These are phyloP conservation scores for Aspergillus fijiensis DNA, from an alignment of 2,329 filamentous ascomycete genomes.

Conservation along the genomic window DNA sequence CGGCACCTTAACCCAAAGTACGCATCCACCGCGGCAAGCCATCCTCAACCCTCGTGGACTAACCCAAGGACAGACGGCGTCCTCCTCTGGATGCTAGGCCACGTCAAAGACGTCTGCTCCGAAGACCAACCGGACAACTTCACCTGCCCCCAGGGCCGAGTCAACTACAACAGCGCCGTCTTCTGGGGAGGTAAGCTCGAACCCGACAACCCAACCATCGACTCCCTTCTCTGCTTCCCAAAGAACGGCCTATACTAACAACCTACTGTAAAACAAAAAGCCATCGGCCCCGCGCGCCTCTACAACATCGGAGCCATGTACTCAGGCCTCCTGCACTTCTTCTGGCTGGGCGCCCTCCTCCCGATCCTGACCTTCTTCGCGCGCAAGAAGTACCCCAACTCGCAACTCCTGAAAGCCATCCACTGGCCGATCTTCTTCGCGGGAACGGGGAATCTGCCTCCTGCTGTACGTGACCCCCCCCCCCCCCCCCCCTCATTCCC, in stretches of 20 bases:
- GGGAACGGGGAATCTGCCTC: conserved; percentile 27
- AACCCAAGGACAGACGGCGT: conserved; percentile 34
- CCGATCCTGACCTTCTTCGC: conserved; percentile 51
- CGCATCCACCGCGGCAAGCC: conserved; percentile 1
- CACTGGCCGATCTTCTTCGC: conserved; percentile 30
- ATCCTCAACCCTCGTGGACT: conserved; percentile 15
- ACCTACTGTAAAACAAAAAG: conserved; percentile 4
- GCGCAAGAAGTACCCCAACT: conserved; percentile 59
- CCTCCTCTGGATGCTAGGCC: conserved; percentile 30
- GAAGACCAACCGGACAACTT: conserved; percentile 45
- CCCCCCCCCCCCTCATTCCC: too few relatives aligned
- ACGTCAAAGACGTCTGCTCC: conserved; percentile 43
- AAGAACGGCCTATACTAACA: neutral
- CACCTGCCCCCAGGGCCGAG: conserved; percentile 48
- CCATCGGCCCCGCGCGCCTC: conserved; percentile 49
- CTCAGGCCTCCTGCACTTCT: conserved; percentile 48
- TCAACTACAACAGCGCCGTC: conserved; percentile 47
- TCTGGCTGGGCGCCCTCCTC: conserved; percentile 49
- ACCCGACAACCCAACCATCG: too few relatives aligned
- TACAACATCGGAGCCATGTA: conserved; percentile 50
- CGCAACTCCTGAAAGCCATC: conserved; percentile 24
- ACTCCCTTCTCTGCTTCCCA: too few relatives aligned
- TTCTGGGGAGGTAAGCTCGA: conserved; percentile 44
- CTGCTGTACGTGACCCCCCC: conserved; percentile 23
- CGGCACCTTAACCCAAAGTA: conserved; percentile 43